Evolutionary conservation across 352 stramenopile genomes (phyloP), one percentile per base, ranked within the genome.

Genomic region (Pythium volutum): DNA sequence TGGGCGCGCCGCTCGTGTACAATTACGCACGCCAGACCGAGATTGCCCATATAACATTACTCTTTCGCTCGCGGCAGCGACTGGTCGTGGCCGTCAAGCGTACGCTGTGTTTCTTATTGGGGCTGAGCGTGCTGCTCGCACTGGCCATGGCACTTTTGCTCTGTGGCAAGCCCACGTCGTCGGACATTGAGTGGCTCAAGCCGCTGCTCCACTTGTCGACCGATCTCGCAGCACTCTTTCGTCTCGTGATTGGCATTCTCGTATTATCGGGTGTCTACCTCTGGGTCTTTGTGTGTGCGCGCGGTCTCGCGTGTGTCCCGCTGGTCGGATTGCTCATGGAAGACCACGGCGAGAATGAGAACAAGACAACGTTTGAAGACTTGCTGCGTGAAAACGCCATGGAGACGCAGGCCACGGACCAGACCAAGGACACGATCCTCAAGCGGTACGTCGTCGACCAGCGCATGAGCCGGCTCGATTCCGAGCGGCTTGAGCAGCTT

Each of bases 11-110:
- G 29, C 78, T 95, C 20, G 79, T 85, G 25, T 95, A 80, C 61
- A 86, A 92, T 62, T 95, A 93, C 61, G 81, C 85, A 7, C 84
- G 85, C 25, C 81, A 95, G 62, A 93, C 81, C 25, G 85, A 93
- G 64, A 85, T 95, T 55, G 80, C 84, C 49, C 86, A 92, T 58
- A 72, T 95, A 59, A 95, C 86, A 34, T 62, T 91, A 43, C 72
- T 72, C 16, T 91, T 91, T 63, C 73, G 71, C 2, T 62, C 75
- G 5, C 69, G 64, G 26, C 67, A 86, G 39, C 77, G 84, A 14
- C 69, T 93, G 12, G 64, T 69, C n/a, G 71, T 76, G 29, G 86
- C 86, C 23, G 18, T 78, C 4, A 93, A 93, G 64, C 80, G 86
- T 49, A 95, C 86, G 14, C 49, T 65, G 43, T 92, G 86, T 62